Percentiles rank a stretch among this genome's conserved stretches.
Conservation (phyloP, 2,329 filamentous ascomycete species). For the Scedosporium aurantiacum region DNA sequence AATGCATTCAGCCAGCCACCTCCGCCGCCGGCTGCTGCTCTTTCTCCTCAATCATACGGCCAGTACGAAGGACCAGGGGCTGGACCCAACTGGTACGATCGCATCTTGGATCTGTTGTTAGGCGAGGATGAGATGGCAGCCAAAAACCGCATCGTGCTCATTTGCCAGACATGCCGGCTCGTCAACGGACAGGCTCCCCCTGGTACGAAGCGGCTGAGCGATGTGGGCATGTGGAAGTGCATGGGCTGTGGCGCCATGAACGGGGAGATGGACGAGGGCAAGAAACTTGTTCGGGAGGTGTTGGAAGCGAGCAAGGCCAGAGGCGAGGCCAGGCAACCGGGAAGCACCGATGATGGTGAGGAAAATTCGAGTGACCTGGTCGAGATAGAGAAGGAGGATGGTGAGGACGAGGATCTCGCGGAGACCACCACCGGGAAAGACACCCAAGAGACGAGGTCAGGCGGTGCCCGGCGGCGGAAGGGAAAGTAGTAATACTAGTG, state of each 20-base stretch:
- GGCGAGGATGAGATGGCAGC: conserved; percentile 90
- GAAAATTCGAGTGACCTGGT: neutral
- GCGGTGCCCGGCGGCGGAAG: neutral
- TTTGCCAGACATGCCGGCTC: conserved; percentile 71
- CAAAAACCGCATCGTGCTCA: conserved; percentile 80
- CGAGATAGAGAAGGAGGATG: neutral
- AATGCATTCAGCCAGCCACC: conserved; percentile 47
- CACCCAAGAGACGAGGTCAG: neutral
- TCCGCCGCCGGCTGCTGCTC: conserved; percentile 9
- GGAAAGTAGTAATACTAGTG: neutral
- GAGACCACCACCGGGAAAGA: neutral
- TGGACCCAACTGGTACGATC: conserved; percentile 78
- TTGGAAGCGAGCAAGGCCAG: conserved; percentile 20
- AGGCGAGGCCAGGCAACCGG: neutral
- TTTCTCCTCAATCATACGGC: neutral
- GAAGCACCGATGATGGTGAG: neutral
- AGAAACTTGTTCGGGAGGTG: conserved; percentile 60
- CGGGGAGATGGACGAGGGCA: conserved; percentile 67
- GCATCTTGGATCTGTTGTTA: conserved; percentile 80
- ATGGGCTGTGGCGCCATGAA: conserved; percentile 75
- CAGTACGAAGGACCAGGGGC: conserved; percentile 13
- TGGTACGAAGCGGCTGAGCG: conserved; percentile 63
- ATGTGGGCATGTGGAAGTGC: conserved; percentile 81
- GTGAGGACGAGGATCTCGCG: neutral
- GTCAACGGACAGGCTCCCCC: conserved; percentile 96